Conservation (phyloP, 1,284 basidiomycete genomes). For the Apiotrichum montevideense region DNA sequence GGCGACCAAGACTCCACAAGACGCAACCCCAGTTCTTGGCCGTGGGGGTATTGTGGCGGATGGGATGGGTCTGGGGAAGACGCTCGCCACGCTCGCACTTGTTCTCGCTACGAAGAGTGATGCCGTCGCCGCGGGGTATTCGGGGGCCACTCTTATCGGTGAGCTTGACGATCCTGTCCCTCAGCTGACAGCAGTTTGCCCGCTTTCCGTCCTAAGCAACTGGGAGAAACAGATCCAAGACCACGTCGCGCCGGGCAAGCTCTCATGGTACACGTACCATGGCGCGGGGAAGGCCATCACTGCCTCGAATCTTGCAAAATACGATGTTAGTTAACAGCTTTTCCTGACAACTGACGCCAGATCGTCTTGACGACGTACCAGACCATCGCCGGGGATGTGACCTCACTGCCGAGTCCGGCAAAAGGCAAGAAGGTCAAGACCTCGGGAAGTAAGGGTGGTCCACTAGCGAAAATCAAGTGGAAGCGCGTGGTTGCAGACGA, state of each 20-base stretch:
- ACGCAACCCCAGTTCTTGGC: slow-evolving; percentile 60
- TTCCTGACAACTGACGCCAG: slow-evolving; percentile 13
- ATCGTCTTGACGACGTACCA: slow-evolving; percentile 87
- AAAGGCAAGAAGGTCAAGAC: slow-evolving; percentile 26
- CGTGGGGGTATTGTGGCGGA: slow-evolving; percentile 79
- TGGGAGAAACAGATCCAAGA: slow-evolving; percentile 84
- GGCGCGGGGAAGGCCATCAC: slow-evolving; percentile 56
- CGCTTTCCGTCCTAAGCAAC: slow-evolving; percentile 79
- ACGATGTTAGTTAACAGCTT: slow-evolving; percentile 51
- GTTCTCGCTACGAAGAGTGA: slow-evolving; percentile 68
- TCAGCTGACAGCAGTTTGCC: slow-evolving; percentile 57
- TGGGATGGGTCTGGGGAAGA: slow-evolving; percentile 82
- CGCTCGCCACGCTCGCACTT: slow-evolving; percentile 70
- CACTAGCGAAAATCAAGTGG: slow-evolving; percentile 67
- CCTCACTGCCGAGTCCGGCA: slow-evolving; percentile 1
- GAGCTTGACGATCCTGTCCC: slow-evolving; percentile 20
- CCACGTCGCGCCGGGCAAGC: slow-evolving; percentile 57
- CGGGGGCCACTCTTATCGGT: slow-evolving; percentile 69
- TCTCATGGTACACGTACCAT: slow-evolving; percentile 64
- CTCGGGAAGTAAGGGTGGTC: slow-evolving; percentile 36
- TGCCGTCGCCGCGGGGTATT: slow-evolving; percentile 52
- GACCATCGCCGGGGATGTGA: slow-evolving; percentile 46
- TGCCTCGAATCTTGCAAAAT: slow-evolving; percentile 57
- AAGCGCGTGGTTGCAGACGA: slow-evolving; percentile 84
- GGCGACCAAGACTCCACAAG: slow-evolving; percentile 71